phyloP scores from a whole-genome alignment of 2,329 filamentous ascomycete species.

The Elsinoe fawcettii region DNA sequence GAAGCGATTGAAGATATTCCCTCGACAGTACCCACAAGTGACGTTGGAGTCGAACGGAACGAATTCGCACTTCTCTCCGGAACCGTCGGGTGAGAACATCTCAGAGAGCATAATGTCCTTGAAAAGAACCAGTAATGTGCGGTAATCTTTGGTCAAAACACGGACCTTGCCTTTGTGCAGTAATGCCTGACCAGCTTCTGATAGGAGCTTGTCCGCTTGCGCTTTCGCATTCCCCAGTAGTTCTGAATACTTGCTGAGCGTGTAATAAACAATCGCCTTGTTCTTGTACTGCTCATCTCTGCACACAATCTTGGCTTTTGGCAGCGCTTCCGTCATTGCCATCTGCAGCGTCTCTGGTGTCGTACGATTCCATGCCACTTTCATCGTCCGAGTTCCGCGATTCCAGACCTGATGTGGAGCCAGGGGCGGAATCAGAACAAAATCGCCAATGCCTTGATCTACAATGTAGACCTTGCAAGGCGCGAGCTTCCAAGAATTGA shows the following conservation, averaged over 20 bases:
- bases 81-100: constrained; percentile 61
- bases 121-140: constrained; percentile 68
- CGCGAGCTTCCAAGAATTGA: constrained; percentile 91
- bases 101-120: constrained; percentile 75
- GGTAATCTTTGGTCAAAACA: constrained; percentile 76
- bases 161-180: constrained; percentile 47
- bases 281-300: constrained; percentile 98
- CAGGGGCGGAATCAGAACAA: constrained; percentile 85
- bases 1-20: constrained; percentile 96
- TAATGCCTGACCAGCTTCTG: constrained; percentile 24
- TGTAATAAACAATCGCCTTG: constrained; percentile 89
- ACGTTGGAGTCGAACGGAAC: constrained; percentile 82
- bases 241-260: constrained; percentile 66
- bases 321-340: constrained; percentile 78
- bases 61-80: constrained; percentile 64
- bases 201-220: constrained; percentile 33
- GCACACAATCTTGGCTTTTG: constrained; percentile 82
- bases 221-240: constrained; percentile 52
- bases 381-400: constrained; percentile 88
- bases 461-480: constrained; percentile 90
- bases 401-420: constrained; percentile 99
- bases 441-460: constrained; percentile 82
- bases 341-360: constrained; percentile 84
- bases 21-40: constrained; percentile 90
- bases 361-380: constrained; percentile 95